Percentiles rank a stretch among this genome's conserved stretches.
phyloP scores from a whole-genome alignment of 164 flowering plant genomes.

The Taxillus chinensis region DNA sequence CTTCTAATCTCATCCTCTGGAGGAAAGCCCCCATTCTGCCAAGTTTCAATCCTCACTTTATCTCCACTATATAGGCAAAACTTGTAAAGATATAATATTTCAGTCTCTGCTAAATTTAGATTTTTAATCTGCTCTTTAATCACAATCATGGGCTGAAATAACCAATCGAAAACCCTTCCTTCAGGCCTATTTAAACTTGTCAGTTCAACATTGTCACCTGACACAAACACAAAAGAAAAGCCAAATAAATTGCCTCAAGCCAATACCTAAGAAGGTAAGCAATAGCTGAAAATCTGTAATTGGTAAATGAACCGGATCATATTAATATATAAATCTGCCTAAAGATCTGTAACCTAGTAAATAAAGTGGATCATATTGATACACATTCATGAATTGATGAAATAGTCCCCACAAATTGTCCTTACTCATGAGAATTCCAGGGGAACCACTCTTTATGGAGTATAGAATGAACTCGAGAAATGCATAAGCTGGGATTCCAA shows the following conservation, averaged over 20 bases:
- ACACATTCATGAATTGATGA: too few relatives aligned
- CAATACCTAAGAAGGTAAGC: too few relatives aligned
- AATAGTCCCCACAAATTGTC: neutral
- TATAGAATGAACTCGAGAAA: slow-evolving; percentile 29
- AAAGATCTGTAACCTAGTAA: too few relatives aligned
- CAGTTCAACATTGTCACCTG: slow-evolving; percentile 29
- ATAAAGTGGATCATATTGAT: too few relatives aligned
- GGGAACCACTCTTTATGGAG: slow-evolving; percentile 27
- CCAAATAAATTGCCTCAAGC: neutral
- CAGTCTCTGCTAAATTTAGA: slow-evolving; percentile 17
- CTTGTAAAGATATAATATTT: slow-evolving; percentile 20
- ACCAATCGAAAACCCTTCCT: slow-evolving; percentile 39
- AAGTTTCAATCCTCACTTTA: slow-evolving; percentile 17
- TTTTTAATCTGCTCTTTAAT: slow-evolving; percentile 30
- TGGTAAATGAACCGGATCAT: neutral
- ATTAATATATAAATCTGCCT: too few relatives aligned
- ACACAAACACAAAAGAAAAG: neutral
- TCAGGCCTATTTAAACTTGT: slow-evolving; percentile 31
- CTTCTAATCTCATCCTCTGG: slow-evolving; percentile 28
- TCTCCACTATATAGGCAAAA: slow-evolving; percentile 22
- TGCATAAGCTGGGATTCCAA: slow-evolving; percentile 32
- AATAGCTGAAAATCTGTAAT: neutral
- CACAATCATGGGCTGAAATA: slow-evolving; percentile 31
- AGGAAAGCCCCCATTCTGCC: slow-evolving; percentile 32
- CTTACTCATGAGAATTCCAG: slow-evolving; percentile 37